Percentiles rank a stretch among this genome's conserved stretches.
Conservation (phyloP, 2,329 filamentous ascomycete species). For the Ceratocystis cubensis region DNA sequence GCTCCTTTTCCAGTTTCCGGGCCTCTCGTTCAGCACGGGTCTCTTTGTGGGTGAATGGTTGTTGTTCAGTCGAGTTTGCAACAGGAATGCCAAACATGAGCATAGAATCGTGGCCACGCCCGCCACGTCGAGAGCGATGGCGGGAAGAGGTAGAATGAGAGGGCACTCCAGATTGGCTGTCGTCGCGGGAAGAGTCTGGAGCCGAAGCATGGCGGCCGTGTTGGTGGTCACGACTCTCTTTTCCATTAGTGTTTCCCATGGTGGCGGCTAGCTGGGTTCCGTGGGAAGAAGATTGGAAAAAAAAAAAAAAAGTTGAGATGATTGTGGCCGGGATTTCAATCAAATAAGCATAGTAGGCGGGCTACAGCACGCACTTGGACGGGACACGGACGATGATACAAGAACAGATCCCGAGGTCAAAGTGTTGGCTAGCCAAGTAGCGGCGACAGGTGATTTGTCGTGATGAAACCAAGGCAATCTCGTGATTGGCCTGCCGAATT, state of each 20-base stretch:
- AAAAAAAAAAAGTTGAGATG: not conserved
- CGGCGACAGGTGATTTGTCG: not conserved
- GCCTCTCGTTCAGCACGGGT: conserved; percentile 87
- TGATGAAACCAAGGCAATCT: not conserved
- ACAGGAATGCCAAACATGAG: conserved; percentile 3
- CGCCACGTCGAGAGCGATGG: conserved; percentile 26
- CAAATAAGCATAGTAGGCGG: not conserved
- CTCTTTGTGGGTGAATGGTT: conserved; percentile 56
- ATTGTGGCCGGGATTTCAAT: not conserved
- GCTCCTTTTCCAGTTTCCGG: conserved; percentile 70
- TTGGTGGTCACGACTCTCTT: conserved; percentile 29
- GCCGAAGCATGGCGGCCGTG: conserved; percentile 12
- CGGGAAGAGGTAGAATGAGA: conserved; percentile 28
- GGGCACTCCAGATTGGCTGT: conserved; percentile 28
- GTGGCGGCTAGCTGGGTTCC: not conserved
- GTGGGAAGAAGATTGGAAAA: conserved; percentile 12
- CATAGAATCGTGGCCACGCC: conserved; percentile 24
- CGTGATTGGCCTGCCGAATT: not conserved
- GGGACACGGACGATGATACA: not conserved
- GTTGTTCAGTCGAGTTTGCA: conserved; percentile 25
- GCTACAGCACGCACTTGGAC: not conserved
- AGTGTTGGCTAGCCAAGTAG: not conserved
- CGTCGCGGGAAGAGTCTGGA: not conserved
- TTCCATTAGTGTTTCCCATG: conserved; percentile 33
- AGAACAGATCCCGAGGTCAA: not conserved